Percentiles rank a stretch among this genome's conserved stretches.
phyloP scores from a whole-genome alignment of 352 stramenopile genomes.

The Aphanomyces astaci region DNA sequence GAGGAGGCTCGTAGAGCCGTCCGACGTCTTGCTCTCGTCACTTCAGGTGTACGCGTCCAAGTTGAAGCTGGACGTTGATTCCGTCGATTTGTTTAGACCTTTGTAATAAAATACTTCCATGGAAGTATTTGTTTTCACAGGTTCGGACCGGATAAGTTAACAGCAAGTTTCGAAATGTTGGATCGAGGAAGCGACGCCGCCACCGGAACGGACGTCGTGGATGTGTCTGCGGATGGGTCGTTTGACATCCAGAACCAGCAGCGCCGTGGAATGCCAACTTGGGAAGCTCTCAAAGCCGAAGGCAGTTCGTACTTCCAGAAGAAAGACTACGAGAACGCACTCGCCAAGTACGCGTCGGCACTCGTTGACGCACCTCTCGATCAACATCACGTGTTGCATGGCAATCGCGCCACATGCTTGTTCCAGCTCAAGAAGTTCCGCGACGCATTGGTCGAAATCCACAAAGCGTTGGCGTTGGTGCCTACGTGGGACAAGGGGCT shows the following conservation, averaged over 20 bases:
- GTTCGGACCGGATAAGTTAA: not conserved
- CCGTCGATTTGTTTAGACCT: not conserved
- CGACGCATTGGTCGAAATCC: not conserved
- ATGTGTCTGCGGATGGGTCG: not conserved
- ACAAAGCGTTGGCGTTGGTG: not conserved
- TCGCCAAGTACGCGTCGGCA: not conserved
- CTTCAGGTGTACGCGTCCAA: not conserved
- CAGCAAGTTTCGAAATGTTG: not conserved
- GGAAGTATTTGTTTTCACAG: not conserved
- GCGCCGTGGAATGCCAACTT: not conserved
- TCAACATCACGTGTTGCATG: not conserved
- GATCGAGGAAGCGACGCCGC: not conserved
- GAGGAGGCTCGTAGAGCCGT: conserved; percentile 2
- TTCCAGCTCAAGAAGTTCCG: conserved; percentile 7
- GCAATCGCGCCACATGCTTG: conserved; percentile 6
- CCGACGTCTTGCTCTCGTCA: not conserved
- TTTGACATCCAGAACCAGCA: not conserved
- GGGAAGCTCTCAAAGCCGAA: conserved; percentile 13
- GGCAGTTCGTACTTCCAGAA: conserved; percentile 1
- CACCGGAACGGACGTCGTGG: not conserved
- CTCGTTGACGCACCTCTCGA: not conserved
- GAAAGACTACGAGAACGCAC: conserved; percentile 1
- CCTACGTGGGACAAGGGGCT: conserved; percentile 10
- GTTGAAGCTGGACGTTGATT: not conserved
- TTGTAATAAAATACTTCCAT: not conserved